Base-by-base conservation (phyloP, 1,284 basidiomycete genomes). In the Cutaneotrichosporon cyanovorans region DNA sequence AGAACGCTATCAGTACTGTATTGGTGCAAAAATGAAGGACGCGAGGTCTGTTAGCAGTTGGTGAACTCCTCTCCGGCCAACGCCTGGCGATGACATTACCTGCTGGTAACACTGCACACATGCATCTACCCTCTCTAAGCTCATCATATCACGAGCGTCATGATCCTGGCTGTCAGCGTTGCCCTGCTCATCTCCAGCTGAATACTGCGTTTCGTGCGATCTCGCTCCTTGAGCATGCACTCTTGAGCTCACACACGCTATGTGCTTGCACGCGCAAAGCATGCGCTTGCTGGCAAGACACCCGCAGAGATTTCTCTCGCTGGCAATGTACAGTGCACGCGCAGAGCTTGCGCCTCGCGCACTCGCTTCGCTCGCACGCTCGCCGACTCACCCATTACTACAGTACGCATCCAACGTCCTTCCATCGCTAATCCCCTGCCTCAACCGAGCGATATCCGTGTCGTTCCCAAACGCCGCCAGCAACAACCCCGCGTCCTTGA, bases 401-500 rank as follows among this genome's bases (percentile, higher is more conserved):
- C 68, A 59, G 45, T 66, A 71, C 21, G 71, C 72, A 48, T 73
- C 72, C 15, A 72, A 62, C 10, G 63, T 63, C 37, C 65, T 45
- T 4, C 67, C 64, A 32, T 69, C 68, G 7, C 56, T 58, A 8
- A 66, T 59, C 3, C 64, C 65, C 32, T 56, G 56, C 31, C 62
- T 48, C 11, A 70, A 50, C 4, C 50, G 40, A 1, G 45, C 64
- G 11, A 79, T 64, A 33, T 77, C 75, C 22, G 77, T 74, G 22
- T 73, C 63, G 20, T 76, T 71, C 7, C 85, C 86, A 63, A 85
- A 86, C 23, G 86, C 80, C 15, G 86, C 85, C 48, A 95, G 78
- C 42, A 96, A 73, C 45, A 95, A 75, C n/a, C 90, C 88, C 18
- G 84, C 81, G 62, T 88, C 88, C 61, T 88, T 83, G 62, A 93